A percentile compares a stretch with the other conserved stretches of the same genome.
Conservation (phyloP, 768 basidiomycete genomes). For the Megacollybia marginata region DNA sequence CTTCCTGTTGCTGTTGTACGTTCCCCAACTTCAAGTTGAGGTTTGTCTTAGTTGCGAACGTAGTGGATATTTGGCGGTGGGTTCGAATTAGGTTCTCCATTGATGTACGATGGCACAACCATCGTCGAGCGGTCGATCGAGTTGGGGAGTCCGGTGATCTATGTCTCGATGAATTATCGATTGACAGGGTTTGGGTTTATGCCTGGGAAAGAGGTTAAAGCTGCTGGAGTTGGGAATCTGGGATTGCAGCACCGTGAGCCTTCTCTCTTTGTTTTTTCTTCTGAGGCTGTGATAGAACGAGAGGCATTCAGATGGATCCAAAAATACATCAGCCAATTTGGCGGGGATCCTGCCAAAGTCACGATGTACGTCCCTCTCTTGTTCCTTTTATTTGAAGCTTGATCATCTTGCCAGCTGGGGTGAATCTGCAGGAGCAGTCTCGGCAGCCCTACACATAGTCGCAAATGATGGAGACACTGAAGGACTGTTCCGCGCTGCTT, state of each 20-base stretch:
- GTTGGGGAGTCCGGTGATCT: slow-evolving; percentile 37
- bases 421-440: slow-evolving; percentile 44
- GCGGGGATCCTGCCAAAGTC: slow-evolving; percentile 57
- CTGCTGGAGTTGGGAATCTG: slow-evolving; percentile 49
- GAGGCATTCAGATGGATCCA: slow-evolving; percentile 59
- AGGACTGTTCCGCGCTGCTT: slow-evolving; percentile 41
- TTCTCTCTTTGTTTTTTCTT: not conserved
- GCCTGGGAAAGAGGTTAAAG: slow-evolving; percentile 42
- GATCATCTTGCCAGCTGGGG: slow-evolving; percentile 23
- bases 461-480: slow-evolving; percentile 36
- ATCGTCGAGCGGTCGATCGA: slow-evolving; percentile 39
- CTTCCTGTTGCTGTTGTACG: slow-evolving; percentile 49
- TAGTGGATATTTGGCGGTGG: slow-evolving; percentile 49
- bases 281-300: slow-evolving; percentile 29
- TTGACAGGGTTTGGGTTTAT: slow-evolving; percentile 41
- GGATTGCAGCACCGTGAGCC: slow-evolving; percentile 60
- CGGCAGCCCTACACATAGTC: slow-evolving; percentile 42
- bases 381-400: not conserved
- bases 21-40: slow-evolving; percentile 1
- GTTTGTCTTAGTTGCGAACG: not conserved
- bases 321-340: slow-evolving; percentile 55
- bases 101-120: slow-evolving; percentile 30
- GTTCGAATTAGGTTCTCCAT: slow-evolving; percentile 33
- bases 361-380: slow-evolving; percentile 34
- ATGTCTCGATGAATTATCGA: slow-evolving; percentile 51